Conservation (phyloP, 2,329 filamentous ascomycete species). For the Beauveria medogensis region DNA sequence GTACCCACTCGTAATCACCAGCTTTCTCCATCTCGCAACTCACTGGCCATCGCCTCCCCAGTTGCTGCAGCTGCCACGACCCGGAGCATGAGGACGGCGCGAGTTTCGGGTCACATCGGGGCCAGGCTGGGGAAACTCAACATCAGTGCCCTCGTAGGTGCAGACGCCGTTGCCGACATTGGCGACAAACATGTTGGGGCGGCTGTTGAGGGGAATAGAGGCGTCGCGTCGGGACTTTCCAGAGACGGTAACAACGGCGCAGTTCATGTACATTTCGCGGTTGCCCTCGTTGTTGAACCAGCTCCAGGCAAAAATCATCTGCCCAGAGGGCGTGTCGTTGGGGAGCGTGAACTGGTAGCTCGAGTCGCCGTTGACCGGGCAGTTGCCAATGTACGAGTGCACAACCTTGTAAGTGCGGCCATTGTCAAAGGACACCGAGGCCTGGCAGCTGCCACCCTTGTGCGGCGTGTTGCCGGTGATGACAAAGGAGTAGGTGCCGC, state of each 20-base stretch:
- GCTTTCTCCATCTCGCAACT: background rate
- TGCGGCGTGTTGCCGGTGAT: constrained; percentile 47
- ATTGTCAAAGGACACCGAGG: constrained; percentile 54
- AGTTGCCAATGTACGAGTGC: constrained; percentile 26
- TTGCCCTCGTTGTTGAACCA: constrained; percentile 58
- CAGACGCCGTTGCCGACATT: constrained; percentile 52
- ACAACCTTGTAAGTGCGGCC: constrained; percentile 50
- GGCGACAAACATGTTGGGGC: constrained; percentile 59
- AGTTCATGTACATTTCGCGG: constrained; percentile 65
- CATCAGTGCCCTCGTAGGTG: constrained; percentile 46
- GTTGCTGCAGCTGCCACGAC: constrained; percentile 1
- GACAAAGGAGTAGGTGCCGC: constrained; percentile 43
- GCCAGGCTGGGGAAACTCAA: constrained; percentile 56
- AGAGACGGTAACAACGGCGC: constrained; percentile 48
- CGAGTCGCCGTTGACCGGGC: constrained; percentile 26
- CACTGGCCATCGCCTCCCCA: constrained; percentile 6
- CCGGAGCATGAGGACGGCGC: background rate
- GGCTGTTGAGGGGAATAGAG: constrained; percentile 33
- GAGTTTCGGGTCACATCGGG: constrained; percentile 33
- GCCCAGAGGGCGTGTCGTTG: constrained; percentile 37
- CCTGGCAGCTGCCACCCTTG: constrained; percentile 54
- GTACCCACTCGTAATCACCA: no score
- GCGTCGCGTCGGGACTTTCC: constrained; percentile 14
- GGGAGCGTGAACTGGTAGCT: constrained; percentile 50
- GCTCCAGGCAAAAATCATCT: constrained; percentile 52